Percentiles rank a stretch among this genome's conserved stretches.
These are phyloP conservation scores for Gnomoniopsis sp. DNA, from an alignment of 2,329 filamentous ascomycete genomes.

Conservation along the genomic window DNA sequence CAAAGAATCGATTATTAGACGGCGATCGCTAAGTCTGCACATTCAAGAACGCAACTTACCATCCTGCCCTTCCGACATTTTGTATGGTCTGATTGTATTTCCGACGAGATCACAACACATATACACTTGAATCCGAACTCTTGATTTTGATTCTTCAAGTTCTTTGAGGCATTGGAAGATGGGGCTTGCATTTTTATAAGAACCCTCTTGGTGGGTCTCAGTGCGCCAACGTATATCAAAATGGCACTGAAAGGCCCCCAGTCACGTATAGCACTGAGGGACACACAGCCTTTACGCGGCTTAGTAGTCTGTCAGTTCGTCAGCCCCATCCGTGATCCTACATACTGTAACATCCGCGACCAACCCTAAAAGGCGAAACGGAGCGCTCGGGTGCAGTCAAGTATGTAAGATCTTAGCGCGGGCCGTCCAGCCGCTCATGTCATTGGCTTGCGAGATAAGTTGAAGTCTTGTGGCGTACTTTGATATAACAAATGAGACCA, in stretches of 20 bases:
- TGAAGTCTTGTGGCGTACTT: too few relatives aligned
- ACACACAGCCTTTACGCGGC: not conserved
- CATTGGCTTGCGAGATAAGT: not conserved
- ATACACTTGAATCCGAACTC: not conserved
- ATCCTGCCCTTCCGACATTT: conserved; percentile 1
- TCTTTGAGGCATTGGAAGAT: not conserved
- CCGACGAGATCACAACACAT: not conserved
- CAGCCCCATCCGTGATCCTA: not conserved
- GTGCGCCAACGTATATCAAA: not conserved
- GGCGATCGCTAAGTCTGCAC: not conserved
- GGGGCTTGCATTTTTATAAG: not conserved
- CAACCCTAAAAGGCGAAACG: not conserved
- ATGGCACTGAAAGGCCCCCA: not conserved
- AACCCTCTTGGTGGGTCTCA: not conserved
- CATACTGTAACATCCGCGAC: not conserved
- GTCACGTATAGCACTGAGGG: not conserved
- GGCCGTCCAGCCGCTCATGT: not conserved
- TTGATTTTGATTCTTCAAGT: not conserved
- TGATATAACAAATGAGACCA: not conserved
- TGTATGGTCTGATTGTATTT: not conserved
- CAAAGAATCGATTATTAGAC: not conserved
- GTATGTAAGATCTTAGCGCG: not conserved
- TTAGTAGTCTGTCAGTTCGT: not conserved
- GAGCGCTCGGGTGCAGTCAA: not conserved
- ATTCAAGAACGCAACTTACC: not conserved